Evolutionary conservation across 1,284 basidiomycete genomes (phyloP).

Genomic region (Leccinum fallax): DNA sequence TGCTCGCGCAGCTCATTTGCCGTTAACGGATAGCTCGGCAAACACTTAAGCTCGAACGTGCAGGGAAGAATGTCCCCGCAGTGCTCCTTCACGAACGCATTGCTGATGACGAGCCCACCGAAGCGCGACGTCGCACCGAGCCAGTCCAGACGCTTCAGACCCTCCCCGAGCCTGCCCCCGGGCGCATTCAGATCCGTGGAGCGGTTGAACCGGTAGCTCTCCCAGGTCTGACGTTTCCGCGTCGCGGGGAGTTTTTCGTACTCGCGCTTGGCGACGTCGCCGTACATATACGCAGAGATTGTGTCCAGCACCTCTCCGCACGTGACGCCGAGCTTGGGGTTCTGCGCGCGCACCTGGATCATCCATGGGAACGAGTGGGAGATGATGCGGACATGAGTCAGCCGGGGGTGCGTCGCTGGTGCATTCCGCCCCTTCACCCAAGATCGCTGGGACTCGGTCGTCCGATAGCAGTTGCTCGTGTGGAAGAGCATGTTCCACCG

Average conservation of each 20-base stretch:
- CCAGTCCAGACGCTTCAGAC: slow-evolving; percentile 66
- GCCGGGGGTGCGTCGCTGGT: slow-evolving; percentile 75
- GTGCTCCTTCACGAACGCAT: slow-evolving; percentile 44
- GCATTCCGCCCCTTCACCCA: slow-evolving; percentile 68
- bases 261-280: slow-evolving; percentile 52
- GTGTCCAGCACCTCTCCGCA: slow-evolving; percentile 72
- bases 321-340: slow-evolving; percentile 59
- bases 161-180: slow-evolving; percentile 62
- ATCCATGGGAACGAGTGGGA: slow-evolving; percentile 61
- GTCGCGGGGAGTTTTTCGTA: slow-evolving; percentile 43
- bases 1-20: slow-evolving; percentile 53
- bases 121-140: slow-evolving; percentile 57
- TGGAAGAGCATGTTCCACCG: slow-evolving; percentile 77
- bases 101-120: slow-evolving; percentile 57
- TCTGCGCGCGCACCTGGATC: slow-evolving; percentile 53
- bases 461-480: slow-evolving; percentile 61
- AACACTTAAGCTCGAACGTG: slow-evolving; percentile 60
- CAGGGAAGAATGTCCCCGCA: slow-evolving; percentile 56
- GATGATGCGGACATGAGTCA: slow-evolving; percentile 53
- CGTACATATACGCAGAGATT: slow-evolving; percentile 52
- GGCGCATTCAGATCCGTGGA: slow-evolving; percentile 63
- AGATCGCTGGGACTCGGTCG: slow-evolving; percentile 60
- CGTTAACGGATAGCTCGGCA: slow-evolving; percentile 48
- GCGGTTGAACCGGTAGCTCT: slow-evolving; percentile 64
- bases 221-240: slow-evolving; percentile 44